Evolutionary conservation across 805 yeast genomes (phyloP).

Genomic region (Zygosaccharomyces siamensis): DNA sequence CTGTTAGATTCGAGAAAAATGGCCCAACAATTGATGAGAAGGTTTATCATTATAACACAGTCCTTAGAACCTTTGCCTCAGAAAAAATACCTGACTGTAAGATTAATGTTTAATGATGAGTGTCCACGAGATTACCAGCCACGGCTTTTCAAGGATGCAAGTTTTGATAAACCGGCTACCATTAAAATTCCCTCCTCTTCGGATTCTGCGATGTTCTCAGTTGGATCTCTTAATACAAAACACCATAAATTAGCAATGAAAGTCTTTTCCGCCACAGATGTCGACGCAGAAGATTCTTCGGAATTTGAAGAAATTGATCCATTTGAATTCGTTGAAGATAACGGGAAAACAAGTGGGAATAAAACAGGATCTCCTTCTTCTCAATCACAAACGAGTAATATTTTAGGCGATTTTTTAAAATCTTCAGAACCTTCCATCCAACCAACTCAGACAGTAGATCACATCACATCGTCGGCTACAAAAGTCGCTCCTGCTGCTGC

Average conservation of each 20-base stretch:
- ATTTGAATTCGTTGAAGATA: constrained; percentile 19
- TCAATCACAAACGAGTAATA: constrained; percentile 35
- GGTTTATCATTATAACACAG: constrained; percentile 51
- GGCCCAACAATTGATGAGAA: constrained; percentile 46
- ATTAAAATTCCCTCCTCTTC: constrained; percentile 28
- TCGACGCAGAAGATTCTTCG: constrained; percentile 10
- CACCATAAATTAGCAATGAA: constrained; percentile 32
- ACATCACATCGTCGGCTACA: neutral
- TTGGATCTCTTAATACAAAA: constrained; percentile 34
- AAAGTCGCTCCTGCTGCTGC: neutral
- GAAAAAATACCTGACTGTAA: constrained; percentile 44
- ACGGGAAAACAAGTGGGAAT: neutral
- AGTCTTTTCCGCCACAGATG: constrained; percentile 28
- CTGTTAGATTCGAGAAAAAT: constrained; percentile 40
- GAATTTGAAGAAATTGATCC: constrained; percentile 28
- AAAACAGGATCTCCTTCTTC: constrained; percentile 17
- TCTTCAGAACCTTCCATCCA: constrained; percentile 22
- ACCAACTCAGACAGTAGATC: constrained; percentile 31
- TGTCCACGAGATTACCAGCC: constrained; percentile 50
- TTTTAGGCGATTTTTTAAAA: constrained; percentile 28
- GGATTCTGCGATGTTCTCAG: constrained; percentile 20
- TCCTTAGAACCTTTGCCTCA: constrained; percentile 48
- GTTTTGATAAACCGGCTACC: constrained; percentile 34
- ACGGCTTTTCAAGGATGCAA: constrained; percentile 42
- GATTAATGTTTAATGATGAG: constrained; percentile 44